Conservation (phyloP, 2,329 filamentous ascomycete species). For the Cadophora sp. region DNA sequence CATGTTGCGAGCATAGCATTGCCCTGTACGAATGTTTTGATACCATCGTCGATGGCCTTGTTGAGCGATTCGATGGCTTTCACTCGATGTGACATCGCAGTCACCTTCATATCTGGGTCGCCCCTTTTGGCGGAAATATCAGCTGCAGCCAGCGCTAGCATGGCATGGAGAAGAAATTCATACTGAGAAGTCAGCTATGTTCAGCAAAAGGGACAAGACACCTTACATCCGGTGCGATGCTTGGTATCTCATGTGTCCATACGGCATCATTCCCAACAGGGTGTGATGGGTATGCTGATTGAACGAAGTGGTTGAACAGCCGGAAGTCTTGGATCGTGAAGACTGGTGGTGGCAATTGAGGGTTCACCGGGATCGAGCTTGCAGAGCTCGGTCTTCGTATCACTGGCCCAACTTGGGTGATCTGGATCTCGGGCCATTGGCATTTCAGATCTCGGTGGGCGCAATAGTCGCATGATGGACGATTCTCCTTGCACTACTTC, state of each 20-base stretch:
- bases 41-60: conserved; percentile 45
- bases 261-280: conserved; percentile 69
- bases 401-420: conserved; percentile 54
- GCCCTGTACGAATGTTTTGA: conserved; percentile 57
- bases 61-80: conserved; percentile 65
- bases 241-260: conserved; percentile 73
- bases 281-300: conserved; percentile 66
- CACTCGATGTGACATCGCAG: conserved; percentile 69
- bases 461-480: conserved; percentile 68
- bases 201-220: neutral
- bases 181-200: conserved; percentile 50
- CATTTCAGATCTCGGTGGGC: conserved; percentile 67
- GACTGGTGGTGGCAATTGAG: conserved; percentile 54
- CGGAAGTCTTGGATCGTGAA: conserved; percentile 71
- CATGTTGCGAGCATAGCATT: conserved; percentile 67
- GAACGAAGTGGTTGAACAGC: conserved; percentile 71
- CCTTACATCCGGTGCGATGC: conserved; percentile 68
- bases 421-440: conserved; percentile 62
- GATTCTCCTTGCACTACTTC: conserved; percentile 68
- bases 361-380: conserved; percentile 9
- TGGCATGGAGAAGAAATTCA: conserved; percentile 73
- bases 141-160: conserved; percentile 71
- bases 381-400: conserved; percentile 26
- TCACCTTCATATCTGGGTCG: conserved; percentile 43
- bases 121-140: conserved; percentile 60